Base-by-base conservation (phyloP, 2,329 filamentous ascomycete genomes). In the Pestalotiopsis sp. region DNA sequence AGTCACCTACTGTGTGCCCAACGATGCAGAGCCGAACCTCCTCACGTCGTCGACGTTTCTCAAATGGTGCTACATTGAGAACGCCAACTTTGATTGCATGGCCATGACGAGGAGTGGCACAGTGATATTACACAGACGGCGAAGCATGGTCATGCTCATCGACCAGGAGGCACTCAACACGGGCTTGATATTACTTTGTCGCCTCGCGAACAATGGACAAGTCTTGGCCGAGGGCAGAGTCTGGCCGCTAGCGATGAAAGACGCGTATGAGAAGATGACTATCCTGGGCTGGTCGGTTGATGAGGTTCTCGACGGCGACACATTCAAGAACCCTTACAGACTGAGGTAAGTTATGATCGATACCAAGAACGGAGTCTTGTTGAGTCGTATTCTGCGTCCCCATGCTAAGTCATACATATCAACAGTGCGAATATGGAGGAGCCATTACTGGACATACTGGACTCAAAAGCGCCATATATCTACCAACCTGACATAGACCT, bases 11-110 rank as follows among this genome's bases (percentile, higher is more conserved):
- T 38, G 13, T 4, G 61, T 41, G 39, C 61, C 61, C 6, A 64
- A 64, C 9, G 36, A 36, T 7, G 39, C 61, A 12, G 61, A 39
- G 3, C 61, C 61, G 1, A 64, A 52, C 36, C 25, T 39, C 11
- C 61, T 64, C 13, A 64, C 61, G 25, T 39, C 61, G 9, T 12
- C 11, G 20, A 31, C 14, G 4, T 52, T 52, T 20, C 39, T 49
- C 7, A 64, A 49, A 9, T 64, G 61, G 61, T 64, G 61, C n/a
- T 64, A 64, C 27, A 31, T 64, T n/a, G 61, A 64, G 49, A 64
- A 39, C 17, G 61, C 61, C 36, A 39, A 52, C 23, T 64, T 64
- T 3, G 25, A 25, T 13, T 20, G 39, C 13, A 64, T 64, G 39
- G 61, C 61, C n/a, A 64, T 64, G 61, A 64, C 39, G 11, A 25